A percentile compares a stretch with the other conserved stretches of the same genome.
Conservation (phyloP, 768 basidiomycete genomes). For the Naganishia antarctica region DNA sequence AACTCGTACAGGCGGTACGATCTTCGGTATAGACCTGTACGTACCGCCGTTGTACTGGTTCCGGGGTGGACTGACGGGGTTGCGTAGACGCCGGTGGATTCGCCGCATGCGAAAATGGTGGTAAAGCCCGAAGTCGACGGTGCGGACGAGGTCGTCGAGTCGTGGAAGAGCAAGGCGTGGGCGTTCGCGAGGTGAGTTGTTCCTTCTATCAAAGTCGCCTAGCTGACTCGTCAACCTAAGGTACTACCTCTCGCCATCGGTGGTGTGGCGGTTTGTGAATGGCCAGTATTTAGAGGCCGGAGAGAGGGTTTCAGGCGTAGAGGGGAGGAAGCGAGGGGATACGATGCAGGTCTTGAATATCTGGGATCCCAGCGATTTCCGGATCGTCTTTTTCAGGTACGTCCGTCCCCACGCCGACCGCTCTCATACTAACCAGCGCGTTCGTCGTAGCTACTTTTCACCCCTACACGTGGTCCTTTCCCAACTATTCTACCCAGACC, state of each 20-base stretch:
- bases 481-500: slow-evolving; percentile 37
- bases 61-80: too few relatives aligned
- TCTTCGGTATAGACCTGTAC: slow-evolving; percentile 42
- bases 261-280: slow-evolving; percentile 5
- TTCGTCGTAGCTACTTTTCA: slow-evolving; percentile 35
- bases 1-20: slow-evolving; percentile 45
- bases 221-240: not conserved
- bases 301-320: not conserved
- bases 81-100: slow-evolving; percentile 34
- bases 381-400: slow-evolving; percentile 45
- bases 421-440: not conserved
- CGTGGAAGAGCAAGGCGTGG: slow-evolving; percentile 20
- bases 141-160: not conserved
- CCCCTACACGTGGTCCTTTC: slow-evolving; percentile 39
- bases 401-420: slow-evolving; percentile 12
- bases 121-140: slow-evolving; percentile 30
- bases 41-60: not conserved
- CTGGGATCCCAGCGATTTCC: slow-evolving; percentile 48
- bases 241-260: slow-evolving; percentile 10
- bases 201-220: too few relatives aligned
- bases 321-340: slow-evolving; percentile 22
- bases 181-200: slow-evolving; percentile 19
- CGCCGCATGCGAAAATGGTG: slow-evolving; percentile 42
- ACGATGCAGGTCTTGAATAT: slow-evolving; percentile 43
- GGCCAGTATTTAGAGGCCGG: slow-evolving; percentile 7